Evolutionary conservation across 345 rosid genomes (phyloP), one percentile per base, ranked within the genome.

Genomic region (Nephelium lappaceum): DNA sequence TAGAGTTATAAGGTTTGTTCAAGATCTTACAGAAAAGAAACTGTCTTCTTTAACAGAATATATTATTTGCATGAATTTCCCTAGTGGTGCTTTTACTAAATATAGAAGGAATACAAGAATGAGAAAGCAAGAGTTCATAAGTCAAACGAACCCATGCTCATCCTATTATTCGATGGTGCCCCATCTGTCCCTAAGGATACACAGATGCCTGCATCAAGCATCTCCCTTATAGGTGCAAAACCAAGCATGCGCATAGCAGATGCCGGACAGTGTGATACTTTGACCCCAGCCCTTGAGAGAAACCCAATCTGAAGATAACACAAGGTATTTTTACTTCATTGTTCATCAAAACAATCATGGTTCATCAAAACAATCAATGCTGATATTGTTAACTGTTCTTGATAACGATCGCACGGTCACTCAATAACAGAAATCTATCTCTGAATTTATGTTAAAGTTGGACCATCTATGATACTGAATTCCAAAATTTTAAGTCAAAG

Each of bases 101-200:
- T 18, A 67, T 19, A 10, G 63, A 73, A 12, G 43, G 71, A 64
- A 77, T 55, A 72, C 14, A 18, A 61, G 47, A 67, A 23, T 31
- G 21, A 45, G 57, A 84, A 75, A 66, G 53, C 14, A 39, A 72
- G 36, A n/a, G 38, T 39, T 68, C 36, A 73, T 66, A 79, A 74
- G 45, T 53, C 45, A 64, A 71, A 86, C 87, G 1, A 77, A 89
- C 92, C 93, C 63, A 91, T 88, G 91, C 93, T 90, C 93, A 92
- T 92, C 84, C 95, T 88, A 79, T 90, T 90, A 85, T 92, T 91
- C 45, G 95, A 86, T 74, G 93, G 93, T 21, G 95, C 95, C 36
- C 95, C 95, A 87, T 91, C 95, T n/a, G 93, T 91, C 78, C 95
- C 93, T 75, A 91, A 77, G 64, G 95, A 91, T 49, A 91, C 92